Base-by-base conservation (phyloP, 805 yeast species). In the Metschnikowia noctiluminum region DNA sequence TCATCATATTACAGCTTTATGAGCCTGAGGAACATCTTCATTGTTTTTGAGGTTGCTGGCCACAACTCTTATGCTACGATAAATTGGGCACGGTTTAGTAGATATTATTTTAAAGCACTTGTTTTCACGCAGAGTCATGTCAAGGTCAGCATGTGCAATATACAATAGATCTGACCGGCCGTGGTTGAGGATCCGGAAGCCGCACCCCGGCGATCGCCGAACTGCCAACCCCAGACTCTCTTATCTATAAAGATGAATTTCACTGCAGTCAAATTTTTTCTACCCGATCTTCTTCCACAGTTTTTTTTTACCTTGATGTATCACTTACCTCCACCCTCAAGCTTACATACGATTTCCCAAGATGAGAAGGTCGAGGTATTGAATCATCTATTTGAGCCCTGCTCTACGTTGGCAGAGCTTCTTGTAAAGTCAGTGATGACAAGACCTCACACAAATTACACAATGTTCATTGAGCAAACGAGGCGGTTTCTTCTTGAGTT, bases 381-480 rank as follows among this genome's bases (percentile, higher is more conserved):
- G 34, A 78, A 77, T 44, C 79, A 77, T 45, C 65, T 85, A n/a
- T 85, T 85, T 57, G 91, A 85, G 62, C 85, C 81, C 8, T 84
- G 89, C 61, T 66, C 66, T 1, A 71, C 82, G 1, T 43, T 73
- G 68, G 47, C 74, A 56, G n/a, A 52, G 43, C 46, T 73, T 53
- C 47, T 66, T 65, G 37, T 58, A 53, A 40, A 77, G 65, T 26
- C 57, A 39, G 51, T 70, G 51, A 48, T 70, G 43, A 43, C 55
- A 14, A 36, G 32, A 30, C 35, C 43, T 10, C 65, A 51, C 46
- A 21, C 43, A 10, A 53, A 62, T 9, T 69, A 69, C 51, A 45
- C 42, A 5, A 62, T 65, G 3, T 66, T 83, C 28, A 79, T 84
- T 13, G 84, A 79, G 43, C 42, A 56, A 2, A 66, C 74, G 2